phyloP scores from a whole-genome alignment of 1,139 yeast species.

The Tardiomyces depauwii region DNA sequence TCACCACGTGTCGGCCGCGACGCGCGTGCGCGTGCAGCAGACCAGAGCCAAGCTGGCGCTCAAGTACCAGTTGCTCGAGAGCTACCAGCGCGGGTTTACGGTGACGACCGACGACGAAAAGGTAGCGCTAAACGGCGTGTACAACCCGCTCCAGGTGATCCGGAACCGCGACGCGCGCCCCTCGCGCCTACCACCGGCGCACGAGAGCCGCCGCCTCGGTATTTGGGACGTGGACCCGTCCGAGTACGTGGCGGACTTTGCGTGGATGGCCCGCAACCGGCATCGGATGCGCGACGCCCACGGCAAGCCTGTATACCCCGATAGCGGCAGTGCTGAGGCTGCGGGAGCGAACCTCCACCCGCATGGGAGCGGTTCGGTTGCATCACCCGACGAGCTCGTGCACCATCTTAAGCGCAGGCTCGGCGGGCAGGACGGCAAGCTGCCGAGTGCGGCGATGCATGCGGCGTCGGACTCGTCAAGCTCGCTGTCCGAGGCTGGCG shows the following conservation, averaged over 20 bases:
- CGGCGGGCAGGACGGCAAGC: background rate
- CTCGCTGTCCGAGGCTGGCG: background rate
- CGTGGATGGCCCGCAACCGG: slow-evolving; percentile 63
- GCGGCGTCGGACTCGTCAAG: background rate
- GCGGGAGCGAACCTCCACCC: no score
- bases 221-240: slow-evolving; percentile 61
- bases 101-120: slow-evolving; percentile 17
- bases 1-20: slow-evolving; percentile 2
- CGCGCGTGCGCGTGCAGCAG: slow-evolving; percentile 4
- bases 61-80: slow-evolving; percentile 2
- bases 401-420: background rate
- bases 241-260: slow-evolving; percentile 49
- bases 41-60: slow-evolving; percentile 5
- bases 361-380: no score
- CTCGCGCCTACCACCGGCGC: slow-evolving; percentile 39
- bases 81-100: slow-evolving; percentile 13
- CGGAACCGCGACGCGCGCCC: slow-evolving; percentile 42
- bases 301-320: slow-evolving; percentile 53
- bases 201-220: slow-evolving; percentile 26
- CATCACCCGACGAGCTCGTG: background rate
- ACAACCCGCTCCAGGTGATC: slow-evolving; percentile 72
- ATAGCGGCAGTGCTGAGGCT: background rate
- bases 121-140: slow-evolving; percentile 29
- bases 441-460: background rate
- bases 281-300: slow-evolving; percentile 41